These are phyloP conservation scores for Xerocomellus amylosporus DNA, from an alignment of 768 basidiomycete genomes.

Conservation along the genomic window DNA sequence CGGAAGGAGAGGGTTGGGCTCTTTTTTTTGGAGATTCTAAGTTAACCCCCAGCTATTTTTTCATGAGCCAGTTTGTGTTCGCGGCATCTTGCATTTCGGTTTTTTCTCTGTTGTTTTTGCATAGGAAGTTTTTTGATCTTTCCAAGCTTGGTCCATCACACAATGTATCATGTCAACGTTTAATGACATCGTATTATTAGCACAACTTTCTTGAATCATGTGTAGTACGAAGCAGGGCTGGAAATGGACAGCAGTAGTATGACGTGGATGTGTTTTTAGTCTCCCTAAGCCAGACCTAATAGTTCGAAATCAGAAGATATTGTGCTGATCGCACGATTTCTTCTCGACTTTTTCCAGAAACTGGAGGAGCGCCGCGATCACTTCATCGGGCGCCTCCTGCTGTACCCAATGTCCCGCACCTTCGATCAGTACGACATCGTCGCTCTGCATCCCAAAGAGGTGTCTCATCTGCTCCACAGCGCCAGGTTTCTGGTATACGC, in stretches of 20 bases:
- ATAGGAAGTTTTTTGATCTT: conserved; percentile 13
- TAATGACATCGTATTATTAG: conserved; percentile 19
- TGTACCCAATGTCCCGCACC: conserved; percentile 66
- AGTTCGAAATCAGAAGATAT: no score
- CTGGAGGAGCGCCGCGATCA: conserved; percentile 39
- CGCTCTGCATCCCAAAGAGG: conserved; percentile 35
- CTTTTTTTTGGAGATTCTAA: not conserved
- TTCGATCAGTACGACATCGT: conserved; percentile 50
- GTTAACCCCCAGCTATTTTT: conserved; percentile 1
- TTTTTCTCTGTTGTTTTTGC: conserved; percentile 27
- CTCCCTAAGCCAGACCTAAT: no score
- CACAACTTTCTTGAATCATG: conserved; percentile 10
- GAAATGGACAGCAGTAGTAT: not conserved
- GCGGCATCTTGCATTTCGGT: conserved; percentile 5
- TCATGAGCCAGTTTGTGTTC: not conserved
- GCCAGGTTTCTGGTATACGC: conserved; percentile 53
- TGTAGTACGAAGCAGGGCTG: conserved; percentile 12
- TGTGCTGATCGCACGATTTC: no score
- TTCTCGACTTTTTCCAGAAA: conserved; percentile 37
- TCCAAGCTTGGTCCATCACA: conserved; percentile 15
- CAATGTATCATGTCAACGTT: conserved; percentile 24
- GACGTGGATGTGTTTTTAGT: not conserved
- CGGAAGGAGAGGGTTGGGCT: not conserved
- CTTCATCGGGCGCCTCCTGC: conserved; percentile 48
- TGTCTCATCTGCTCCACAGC: conserved; percentile 43